phyloP scores from a whole-genome alignment of 164 flowering plant species.

The Magnolia changhungtana region DNA sequence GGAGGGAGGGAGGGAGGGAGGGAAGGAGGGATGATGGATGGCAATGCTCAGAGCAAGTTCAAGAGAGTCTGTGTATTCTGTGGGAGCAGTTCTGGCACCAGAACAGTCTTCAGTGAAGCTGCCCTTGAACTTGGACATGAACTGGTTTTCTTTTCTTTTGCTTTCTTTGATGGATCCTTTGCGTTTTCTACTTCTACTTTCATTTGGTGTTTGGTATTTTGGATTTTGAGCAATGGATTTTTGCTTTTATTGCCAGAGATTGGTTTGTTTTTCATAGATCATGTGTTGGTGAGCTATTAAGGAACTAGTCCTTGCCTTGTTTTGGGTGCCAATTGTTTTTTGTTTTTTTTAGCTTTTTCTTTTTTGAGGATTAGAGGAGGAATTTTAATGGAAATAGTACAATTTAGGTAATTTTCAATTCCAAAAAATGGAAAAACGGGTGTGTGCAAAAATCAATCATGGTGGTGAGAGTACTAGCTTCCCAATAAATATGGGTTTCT shows the following conservation, averaged over 20 bases:
- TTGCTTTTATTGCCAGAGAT: not conserved
- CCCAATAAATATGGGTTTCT: not conserved
- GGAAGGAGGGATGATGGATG: not conserved
- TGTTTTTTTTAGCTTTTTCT: not conserved
- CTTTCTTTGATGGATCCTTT: not conserved
- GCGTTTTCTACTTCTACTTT: too few relatives aligned
- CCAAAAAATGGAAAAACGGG: not conserved
- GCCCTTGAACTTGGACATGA: constrained; percentile 69
- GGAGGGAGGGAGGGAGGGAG: not conserved
- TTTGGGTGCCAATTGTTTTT: not conserved
- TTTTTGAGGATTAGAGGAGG: not conserved
- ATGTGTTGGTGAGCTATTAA: not conserved
- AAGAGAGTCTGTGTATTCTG: constrained; percentile 69
- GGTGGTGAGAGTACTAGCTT: not conserved
- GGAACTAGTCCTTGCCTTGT: not conserved
- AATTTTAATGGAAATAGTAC: not conserved
- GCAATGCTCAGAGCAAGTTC: constrained; percentile 31
- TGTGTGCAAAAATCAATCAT: not conserved
- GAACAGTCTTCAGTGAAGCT: constrained; percentile 61
- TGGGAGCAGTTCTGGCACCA: constrained; percentile 66
- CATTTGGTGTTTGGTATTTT: not conserved
- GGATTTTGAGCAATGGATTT: not conserved
- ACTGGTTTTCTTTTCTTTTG: constrained; percentile 38
- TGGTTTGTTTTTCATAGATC: not conserved
- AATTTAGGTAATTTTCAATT: not conserved